Percentiles rank a stretch among this genome's conserved stretches.
phyloP scores from a whole-genome alignment of 179 eudicot genomes.

The Patellifolia procumbens region DNA sequence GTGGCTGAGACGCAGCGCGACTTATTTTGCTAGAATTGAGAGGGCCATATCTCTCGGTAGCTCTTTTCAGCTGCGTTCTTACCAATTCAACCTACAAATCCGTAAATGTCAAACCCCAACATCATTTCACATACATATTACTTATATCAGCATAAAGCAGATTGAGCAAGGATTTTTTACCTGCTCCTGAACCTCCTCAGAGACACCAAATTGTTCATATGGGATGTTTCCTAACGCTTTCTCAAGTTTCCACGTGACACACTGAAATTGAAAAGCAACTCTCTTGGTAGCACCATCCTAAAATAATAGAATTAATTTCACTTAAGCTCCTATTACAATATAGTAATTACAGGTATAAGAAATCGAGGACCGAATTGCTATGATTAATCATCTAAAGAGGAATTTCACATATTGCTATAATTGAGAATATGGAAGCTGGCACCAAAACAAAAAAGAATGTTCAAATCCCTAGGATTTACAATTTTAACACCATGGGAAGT shows the following conservation, averaged over 20 bases:
- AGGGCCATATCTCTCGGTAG: slow-evolving; percentile 69
- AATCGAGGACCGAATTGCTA: too few relatives aligned
- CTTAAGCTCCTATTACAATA: slow-evolving; percentile 5
- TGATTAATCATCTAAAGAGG: not conserved
- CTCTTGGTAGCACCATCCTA: slow-evolving; percentile 73
- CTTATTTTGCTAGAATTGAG: slow-evolving; percentile 43
- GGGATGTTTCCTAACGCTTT: slow-evolving; percentile 61
- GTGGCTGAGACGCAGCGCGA: slow-evolving; percentile 65
- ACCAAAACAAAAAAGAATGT: too few relatives aligned
- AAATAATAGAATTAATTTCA: slow-evolving; percentile 21
- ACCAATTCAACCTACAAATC: slow-evolving; percentile 72
- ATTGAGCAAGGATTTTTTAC: slow-evolving; percentile 33
- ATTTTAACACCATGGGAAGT: not conserved
- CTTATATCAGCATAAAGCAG: not conserved
- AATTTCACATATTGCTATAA: too few relatives aligned
- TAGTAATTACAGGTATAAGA: not conserved
- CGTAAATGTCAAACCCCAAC: slow-evolving; percentile 2
- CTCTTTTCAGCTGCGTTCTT: slow-evolving; percentile 73
- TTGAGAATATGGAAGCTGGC: not conserved
- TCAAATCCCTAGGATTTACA: too few relatives aligned
- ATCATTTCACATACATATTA: not conserved
- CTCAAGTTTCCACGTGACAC: slow-evolving; percentile 76
- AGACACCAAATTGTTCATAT: slow-evolving; percentile 60
- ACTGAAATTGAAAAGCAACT: slow-evolving; percentile 66
- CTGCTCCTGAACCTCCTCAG: slow-evolving; percentile 95